Evolutionary conservation across 495 filamentous ascomycete genomes (phyloP).

Genomic region (Penicillium odoratum): DNA sequence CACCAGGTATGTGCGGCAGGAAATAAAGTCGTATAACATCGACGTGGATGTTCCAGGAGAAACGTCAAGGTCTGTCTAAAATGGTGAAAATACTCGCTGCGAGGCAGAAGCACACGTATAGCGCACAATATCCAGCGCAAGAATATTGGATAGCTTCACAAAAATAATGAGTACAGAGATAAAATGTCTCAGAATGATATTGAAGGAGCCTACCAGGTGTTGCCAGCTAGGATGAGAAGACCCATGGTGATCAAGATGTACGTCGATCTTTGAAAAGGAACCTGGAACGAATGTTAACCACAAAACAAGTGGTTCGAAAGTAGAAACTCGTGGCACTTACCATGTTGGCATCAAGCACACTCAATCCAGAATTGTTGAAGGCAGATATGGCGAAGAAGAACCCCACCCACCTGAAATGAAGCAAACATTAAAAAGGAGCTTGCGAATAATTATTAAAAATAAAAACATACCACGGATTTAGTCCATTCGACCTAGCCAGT

Average conservation of each 20-base stretch:
- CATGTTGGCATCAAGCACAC: not conserved
- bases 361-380: not conserved
- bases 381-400: not conserved
- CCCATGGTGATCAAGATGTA: not conserved
- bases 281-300: not conserved
- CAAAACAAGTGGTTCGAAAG: not conserved
- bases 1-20: conserved; percentile 78
- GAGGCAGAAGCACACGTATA: conserved; percentile 52
- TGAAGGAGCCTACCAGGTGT: not conserved
- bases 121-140: conserved; percentile 72
- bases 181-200: not conserved
- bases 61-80: conserved; percentile 62
- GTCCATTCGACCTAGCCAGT: conserved; percentile 59
- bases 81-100: conserved; percentile 38
- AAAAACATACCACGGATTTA: not conserved
- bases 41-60: conserved; percentile 72
- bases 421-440: not conserved
- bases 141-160: conserved; percentile 46
- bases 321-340: not conserved
- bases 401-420: not conserved
- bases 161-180: not conserved
- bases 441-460: not conserved
- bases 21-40: conserved; percentile 80
- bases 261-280: not conserved
- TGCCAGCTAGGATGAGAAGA: not conserved